Evolutionary conservation across 257 asterid genomes (phyloP).

Genomic region (Solanum chmielewskii): DNA sequence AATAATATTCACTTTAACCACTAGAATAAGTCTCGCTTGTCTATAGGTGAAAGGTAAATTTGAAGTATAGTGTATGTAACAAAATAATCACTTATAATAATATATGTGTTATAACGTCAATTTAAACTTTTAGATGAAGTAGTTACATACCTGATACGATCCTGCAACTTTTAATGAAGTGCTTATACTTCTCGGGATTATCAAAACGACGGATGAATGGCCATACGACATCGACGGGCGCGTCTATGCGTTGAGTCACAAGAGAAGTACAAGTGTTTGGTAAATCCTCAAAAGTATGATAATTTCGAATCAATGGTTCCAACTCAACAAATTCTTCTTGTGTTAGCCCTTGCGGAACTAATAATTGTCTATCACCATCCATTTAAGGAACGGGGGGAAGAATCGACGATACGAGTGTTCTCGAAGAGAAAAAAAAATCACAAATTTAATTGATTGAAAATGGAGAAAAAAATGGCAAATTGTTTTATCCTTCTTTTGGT

Average conservation of each 20-base stretch:
- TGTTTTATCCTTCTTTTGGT: not conserved
- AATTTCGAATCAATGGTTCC: conserved; percentile 30
- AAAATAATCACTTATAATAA: not conserved
- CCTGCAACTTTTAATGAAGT: conserved; percentile 77
- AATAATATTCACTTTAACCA: not conserved
- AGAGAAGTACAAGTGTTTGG: conserved; percentile 74
- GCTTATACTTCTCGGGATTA: conserved; percentile 80
- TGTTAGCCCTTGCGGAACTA: conserved; percentile 36
- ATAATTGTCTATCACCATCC: conserved; percentile 16
- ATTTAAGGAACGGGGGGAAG: not conserved
- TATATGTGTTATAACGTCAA: not conserved
- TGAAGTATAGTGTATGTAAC: not conserved
- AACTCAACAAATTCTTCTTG: conserved; percentile 44
- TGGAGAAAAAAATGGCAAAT: not conserved
- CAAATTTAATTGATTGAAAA: not conserved
- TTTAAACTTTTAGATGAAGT: not conserved
- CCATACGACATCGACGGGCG: conserved; percentile 69
- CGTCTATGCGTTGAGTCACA: conserved; percentile 53
- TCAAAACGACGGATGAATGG: conserved; percentile 72
- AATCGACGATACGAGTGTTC: not conserved
- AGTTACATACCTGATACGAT: conserved; percentile 3
- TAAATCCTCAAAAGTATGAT: conserved; percentile 50
- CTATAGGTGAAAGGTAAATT: not conserved
- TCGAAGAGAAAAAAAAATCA: not conserved
- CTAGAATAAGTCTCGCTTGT: not conserved